These are phyloP conservation scores for Centella asiatica DNA, from an alignment of 129 eudicot genomes.

Conservation along the genomic window DNA sequence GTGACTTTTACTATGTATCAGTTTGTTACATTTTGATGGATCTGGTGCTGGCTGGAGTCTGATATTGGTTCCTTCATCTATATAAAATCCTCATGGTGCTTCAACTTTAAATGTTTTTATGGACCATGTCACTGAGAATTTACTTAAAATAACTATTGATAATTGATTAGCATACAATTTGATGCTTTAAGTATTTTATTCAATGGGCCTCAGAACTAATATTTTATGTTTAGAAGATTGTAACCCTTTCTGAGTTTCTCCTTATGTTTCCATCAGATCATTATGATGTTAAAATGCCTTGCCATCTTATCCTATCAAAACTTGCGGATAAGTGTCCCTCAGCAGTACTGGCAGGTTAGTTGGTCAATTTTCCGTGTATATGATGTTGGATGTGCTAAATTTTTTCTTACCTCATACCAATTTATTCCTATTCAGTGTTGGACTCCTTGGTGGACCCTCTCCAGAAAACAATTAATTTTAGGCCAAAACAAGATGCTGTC, in stretches of 20 bases:
- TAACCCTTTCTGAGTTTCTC: background rate
- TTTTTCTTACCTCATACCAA: background rate
- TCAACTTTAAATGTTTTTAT: background rate
- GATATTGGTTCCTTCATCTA: background rate
- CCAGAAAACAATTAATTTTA: constrained; percentile 82
- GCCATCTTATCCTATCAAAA: constrained; percentile 95
- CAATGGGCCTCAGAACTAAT: background rate
- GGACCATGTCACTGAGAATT: background rate
- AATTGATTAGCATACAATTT: background rate
- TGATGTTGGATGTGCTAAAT: background rate
- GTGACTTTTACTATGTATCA: background rate
- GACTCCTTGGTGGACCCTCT: constrained; percentile 99
- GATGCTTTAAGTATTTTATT: background rate
- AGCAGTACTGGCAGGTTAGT: constrained; percentile 90
- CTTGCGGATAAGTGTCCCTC: constrained; percentile 97
- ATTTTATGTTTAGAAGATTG: background rate
- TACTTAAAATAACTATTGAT: too few relatives aligned
- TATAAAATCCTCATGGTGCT: background rate
- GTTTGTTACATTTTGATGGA: background rate
- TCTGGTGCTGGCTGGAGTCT: background rate
- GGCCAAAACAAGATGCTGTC: constrained; percentile 96
- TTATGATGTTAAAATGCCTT: constrained; percentile 99
- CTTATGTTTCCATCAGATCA: constrained; percentile 51
- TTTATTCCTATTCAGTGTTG: constrained; percentile 48
- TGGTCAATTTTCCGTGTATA: background rate